Evolutionary conservation across 192 early-diverging fungal genomes (phyloP), one percentile per base, ranked within the genome.

Genomic region (Coemansia sp.): DNA sequence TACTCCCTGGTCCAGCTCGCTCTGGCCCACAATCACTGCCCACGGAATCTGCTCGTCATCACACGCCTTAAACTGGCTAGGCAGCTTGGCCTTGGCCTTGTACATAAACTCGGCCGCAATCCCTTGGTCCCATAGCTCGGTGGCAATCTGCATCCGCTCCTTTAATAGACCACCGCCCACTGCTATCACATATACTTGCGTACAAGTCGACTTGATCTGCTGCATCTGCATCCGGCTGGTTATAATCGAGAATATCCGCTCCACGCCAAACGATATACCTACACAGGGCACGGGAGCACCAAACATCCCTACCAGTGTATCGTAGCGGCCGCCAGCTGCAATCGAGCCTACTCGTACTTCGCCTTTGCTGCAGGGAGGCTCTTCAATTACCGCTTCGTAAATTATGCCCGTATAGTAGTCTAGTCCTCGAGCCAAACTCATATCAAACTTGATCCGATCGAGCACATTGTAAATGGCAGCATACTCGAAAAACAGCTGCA

Each of bases 331-430:
- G 49, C 96, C 96, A 0, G 91, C 93, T 14, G 96, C 92, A 64
- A 99, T 89, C 6, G 95, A 98, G 12, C 96, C 96, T 15, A 97
- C 88, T 36, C 93, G 93, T 20, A 84, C 81, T 32, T 84, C 85
- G 32, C 64, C 83, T 66, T 94, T 92, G 51, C 17, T 17, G 18
- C 5, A 3, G 8, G 42, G 15, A 15, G 42, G 42, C 43, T 45
- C 43, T 45, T 45, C 2, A 7, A 16, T 14, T 28, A 98, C 90
- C 7, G 93, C 96, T 69, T 99, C 96, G 71, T 97, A 99, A 64
- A 99, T 99, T 45, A 97, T 86, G 21, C 96, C 96, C 36, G 96
- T 99, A 80, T 99, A 99, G 72, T 99, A 99, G 67, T 99, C 96
- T 38, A 99, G 66, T 23, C 96, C 96, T 38, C 96, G 85, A n/a